Conservation (phyloP, 805 yeast genomes). For the Scheffersomyces amazonensis region DNA sequence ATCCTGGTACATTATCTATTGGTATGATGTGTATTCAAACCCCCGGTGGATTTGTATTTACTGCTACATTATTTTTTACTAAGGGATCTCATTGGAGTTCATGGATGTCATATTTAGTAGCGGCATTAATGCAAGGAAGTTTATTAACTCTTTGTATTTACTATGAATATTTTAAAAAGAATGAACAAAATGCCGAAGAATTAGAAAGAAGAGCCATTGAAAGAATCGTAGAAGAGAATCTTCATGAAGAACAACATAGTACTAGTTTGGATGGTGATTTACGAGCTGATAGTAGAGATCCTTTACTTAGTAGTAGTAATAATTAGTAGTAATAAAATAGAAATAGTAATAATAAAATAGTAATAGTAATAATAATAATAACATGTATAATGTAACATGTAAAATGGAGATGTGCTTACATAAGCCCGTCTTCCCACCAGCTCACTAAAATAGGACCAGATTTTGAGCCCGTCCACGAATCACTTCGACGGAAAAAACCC, state of each 20-base stretch:
- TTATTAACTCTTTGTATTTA: slow-evolving; percentile 63
- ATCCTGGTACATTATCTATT: slow-evolving; percentile 76
- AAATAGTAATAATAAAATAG: too few relatives aligned
- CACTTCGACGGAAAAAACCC: too few relatives aligned
- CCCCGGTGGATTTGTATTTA: slow-evolving; percentile 85
- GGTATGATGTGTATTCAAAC: slow-evolving; percentile 84
- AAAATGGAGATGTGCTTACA: too few relatives aligned
- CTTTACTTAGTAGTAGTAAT: neutral
- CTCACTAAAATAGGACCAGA: too few relatives aligned
- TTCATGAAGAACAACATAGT: slow-evolving; percentile 7
- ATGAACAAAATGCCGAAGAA: slow-evolving; percentile 19
- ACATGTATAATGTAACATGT: too few relatives aligned
- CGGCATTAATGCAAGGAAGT: slow-evolving; percentile 65
- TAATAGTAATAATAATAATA: too few relatives aligned
- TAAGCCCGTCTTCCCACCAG: too few relatives aligned
- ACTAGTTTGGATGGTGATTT: neutral
- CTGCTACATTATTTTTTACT: slow-evolving; percentile 64
- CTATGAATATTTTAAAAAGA: slow-evolving; percentile 28
- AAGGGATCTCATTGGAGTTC: slow-evolving; percentile 84
- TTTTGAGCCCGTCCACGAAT: too few relatives aligned
- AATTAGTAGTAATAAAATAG: too few relatives aligned
- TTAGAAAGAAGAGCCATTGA: slow-evolving; percentile 28
- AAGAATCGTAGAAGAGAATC: slow-evolving; percentile 26
- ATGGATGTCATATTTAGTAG: slow-evolving; percentile 76
- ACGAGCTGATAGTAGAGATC: neutral